phyloP scores from a whole-genome alignment of 129 eudicot genomes.

The Calendula officinalis region DNA sequence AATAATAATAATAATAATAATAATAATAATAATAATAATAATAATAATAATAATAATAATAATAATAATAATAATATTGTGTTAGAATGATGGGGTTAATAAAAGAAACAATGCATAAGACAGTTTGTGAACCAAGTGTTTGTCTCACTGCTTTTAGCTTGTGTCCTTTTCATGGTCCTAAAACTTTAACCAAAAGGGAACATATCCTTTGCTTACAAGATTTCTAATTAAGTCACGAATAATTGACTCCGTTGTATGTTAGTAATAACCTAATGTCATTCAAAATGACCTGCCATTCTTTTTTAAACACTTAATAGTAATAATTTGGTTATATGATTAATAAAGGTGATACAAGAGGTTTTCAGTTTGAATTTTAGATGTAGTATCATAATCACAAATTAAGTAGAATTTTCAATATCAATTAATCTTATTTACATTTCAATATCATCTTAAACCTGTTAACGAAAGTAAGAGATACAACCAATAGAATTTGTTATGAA shows the following conservation, averaged over 20 bases:
- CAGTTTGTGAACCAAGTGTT: constrained; percentile 23
- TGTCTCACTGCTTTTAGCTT: constrained; percentile 19
- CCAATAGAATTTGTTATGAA: too few relatives aligned
- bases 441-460: background rate
- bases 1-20: too few relatives aligned
- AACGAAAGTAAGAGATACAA: background rate
- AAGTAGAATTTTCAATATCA: background rate
- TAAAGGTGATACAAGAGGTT: background rate
- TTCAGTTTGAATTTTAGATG: background rate
- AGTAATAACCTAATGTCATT: too few relatives aligned
- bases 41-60: too few relatives aligned
- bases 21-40: too few relatives aligned
- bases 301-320: background rate
- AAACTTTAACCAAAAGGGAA: constrained; percentile 16
- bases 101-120: constrained; percentile 30
- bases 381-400: too few relatives aligned
- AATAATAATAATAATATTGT: background rate
- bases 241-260: background rate
- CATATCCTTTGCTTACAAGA: constrained; percentile 24
- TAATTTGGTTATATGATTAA: background rate
- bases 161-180: constrained; percentile 28
- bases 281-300: too few relatives aligned
- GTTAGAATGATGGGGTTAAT: constrained; percentile 18
- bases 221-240: background rate
- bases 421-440: background rate